Conservation (phyloP, 306 rosid species). For the Cicer pinnatifidum region DNA sequence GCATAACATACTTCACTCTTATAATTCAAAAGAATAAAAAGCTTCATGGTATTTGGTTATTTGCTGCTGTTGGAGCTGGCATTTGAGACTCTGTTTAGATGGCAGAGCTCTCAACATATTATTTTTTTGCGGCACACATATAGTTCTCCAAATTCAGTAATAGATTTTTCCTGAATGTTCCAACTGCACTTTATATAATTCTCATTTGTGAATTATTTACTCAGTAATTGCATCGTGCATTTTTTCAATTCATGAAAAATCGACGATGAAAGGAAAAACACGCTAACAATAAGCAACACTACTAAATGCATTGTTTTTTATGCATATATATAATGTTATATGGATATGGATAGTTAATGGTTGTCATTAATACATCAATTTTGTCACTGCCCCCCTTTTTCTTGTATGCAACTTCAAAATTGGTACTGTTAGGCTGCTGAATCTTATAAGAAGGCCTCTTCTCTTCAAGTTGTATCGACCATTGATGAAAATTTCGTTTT, state of each 20-base stretch:
- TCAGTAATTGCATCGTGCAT: conserved; percentile 16
- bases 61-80: conserved; percentile 21
- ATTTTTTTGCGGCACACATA: conserved; percentile 5
- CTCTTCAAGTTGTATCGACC: conserved; percentile 17
- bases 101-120: conserved; percentile 12
- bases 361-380: background rate
- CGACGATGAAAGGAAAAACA: background rate
- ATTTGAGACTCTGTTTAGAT: conserved; percentile 17
- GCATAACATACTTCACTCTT: background rate
- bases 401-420: conserved; percentile 3
- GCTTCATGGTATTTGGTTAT: conserved; percentile 12
- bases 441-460: conserved; percentile 28
- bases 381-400: background rate
- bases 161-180: conserved; percentile 26
- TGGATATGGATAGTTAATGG: conserved; percentile 5
- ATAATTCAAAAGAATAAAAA: conserved; percentile 24
- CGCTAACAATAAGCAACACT: background rate
- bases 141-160: conserved; percentile 18
- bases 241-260: background rate
- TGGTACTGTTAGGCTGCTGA: conserved; percentile 14
- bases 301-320: background rate
- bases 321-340: background rate
- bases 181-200: conserved; percentile 9
- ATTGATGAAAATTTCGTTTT: conserved; percentile 1
- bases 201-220: conserved; percentile 5